A percentile compares a stretch with the other conserved stretches of the same genome.
Conservation (phyloP, 1,284 basidiomycete species). For the Pascua guehoae region DNA sequence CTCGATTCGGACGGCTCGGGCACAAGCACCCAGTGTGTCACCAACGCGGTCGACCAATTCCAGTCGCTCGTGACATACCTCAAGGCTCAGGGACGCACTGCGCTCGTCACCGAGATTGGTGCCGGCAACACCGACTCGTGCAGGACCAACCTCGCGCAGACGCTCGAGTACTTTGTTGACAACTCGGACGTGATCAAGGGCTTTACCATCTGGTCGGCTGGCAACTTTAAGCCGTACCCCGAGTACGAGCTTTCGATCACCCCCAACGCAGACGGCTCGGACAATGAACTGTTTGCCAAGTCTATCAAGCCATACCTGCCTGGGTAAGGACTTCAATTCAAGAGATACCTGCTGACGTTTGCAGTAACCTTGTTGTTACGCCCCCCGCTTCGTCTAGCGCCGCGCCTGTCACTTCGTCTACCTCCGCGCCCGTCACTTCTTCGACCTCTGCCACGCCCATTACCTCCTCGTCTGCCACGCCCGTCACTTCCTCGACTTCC, state of each 20-base stretch:
- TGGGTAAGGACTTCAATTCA: conserved; percentile 8
- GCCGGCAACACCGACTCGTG: conserved; percentile 53
- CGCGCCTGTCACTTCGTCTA: neutral
- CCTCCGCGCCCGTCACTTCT: neutral
- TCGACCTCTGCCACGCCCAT: neutral
- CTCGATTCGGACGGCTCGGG: conserved; percentile 61
- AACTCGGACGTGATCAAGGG: conserved; percentile 54
- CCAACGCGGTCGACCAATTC: conserved; percentile 55
- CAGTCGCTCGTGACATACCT: conserved; percentile 55
- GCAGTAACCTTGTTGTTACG: no score
- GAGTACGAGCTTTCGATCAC: conserved; percentile 32
- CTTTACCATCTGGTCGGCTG: conserved; percentile 55
- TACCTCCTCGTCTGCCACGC: neutral
- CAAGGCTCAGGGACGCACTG: conserved; percentile 56
- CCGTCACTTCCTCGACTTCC: neutral
- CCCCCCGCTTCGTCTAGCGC: neutral
- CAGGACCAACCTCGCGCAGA: conserved; percentile 39
- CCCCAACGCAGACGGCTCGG: conserved; percentile 25
- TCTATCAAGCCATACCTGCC: conserved; percentile 38
- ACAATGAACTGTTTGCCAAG: conserved; percentile 29
- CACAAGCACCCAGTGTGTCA: conserved; percentile 54
- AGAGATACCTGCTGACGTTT: neutral
- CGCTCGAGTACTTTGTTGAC: conserved; percentile 55
- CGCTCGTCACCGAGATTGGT: conserved; percentile 59
- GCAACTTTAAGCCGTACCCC: conserved; percentile 28